Percentiles rank a stretch among this genome's conserved stretches.
Evolutionary conservation across 306 rosid species (phyloP).

Genomic region (Dryas octopetala): DNA sequence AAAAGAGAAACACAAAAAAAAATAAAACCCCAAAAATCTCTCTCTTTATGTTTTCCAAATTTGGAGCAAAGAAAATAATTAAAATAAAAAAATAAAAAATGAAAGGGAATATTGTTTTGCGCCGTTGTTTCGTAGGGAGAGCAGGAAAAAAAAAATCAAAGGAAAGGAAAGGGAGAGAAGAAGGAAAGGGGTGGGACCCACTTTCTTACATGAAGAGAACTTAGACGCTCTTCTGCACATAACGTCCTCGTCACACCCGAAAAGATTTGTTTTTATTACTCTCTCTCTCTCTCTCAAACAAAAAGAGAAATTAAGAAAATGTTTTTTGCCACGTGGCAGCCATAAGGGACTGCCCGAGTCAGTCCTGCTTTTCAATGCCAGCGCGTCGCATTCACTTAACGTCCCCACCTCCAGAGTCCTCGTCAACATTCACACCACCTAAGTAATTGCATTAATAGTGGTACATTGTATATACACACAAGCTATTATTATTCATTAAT

Average conservation of each 20-base stretch:
- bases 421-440: background rate
- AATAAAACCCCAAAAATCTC: background rate
- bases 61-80: conserved; percentile 14
- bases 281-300: background rate
- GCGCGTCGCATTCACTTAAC: background rate
- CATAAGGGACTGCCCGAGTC: background rate
- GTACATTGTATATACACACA: background rate
- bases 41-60: conserved; percentile 8
- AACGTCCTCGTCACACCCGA: conserved; percentile 63
- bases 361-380: background rate
- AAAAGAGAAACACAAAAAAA: background rate
- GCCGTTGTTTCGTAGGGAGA: conserved; percentile 66
- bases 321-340: background rate
- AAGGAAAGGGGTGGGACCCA: conserved; percentile 48
- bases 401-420: background rate
- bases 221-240: conserved; percentile 74
- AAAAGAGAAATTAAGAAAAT: background rate
- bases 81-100: conserved; percentile 11
- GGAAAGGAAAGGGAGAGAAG: conserved; percentile 13
- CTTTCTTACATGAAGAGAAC: conserved; percentile 87
- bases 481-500: no score
- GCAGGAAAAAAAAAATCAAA: conserved; percentile 18
- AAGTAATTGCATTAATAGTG: background rate
- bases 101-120: conserved; percentile 23
- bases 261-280: conserved; percentile 43